Evolutionary conservation across 345 rosid species (phyloP).

Genomic region (Salix caprea): DNA sequence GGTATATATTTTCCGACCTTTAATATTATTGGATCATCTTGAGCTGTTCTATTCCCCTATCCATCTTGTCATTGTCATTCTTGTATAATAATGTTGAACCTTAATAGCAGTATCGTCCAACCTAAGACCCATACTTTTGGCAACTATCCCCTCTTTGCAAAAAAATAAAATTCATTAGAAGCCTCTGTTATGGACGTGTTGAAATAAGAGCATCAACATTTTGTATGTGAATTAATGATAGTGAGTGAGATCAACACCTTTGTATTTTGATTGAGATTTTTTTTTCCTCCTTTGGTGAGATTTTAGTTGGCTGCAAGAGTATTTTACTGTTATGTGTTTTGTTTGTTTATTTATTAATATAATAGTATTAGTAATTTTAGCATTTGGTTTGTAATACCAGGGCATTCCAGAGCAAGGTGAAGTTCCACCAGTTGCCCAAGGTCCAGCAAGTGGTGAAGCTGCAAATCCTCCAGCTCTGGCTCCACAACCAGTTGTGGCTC

Average conservation of each 20-base stretch:
- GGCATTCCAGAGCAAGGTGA: conserved; percentile 30
- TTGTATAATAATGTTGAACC: neutral
- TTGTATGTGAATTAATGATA: neutral
- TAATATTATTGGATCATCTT: neutral
- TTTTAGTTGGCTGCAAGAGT: neutral
- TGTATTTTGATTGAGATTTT: neutral
- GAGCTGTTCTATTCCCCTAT: neutral
- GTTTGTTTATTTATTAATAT: neutral
- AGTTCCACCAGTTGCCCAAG: conserved; percentile 16
- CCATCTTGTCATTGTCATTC: neutral
- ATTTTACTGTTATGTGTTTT: neutral
- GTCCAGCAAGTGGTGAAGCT: conserved; percentile 14
- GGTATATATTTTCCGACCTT: neutral
- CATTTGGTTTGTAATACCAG: conserved; percentile 1
- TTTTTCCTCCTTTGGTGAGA: neutral
- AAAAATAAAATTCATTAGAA: neutral
- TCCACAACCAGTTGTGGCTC: conserved; percentile 1
- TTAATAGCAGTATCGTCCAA: neutral
- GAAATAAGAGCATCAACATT: neutral
- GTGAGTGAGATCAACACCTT: neutral
- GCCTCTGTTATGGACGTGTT: neutral
- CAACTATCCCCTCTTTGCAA: neutral
- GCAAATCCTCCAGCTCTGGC: conserved; percentile 16
- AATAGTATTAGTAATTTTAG: neutral
- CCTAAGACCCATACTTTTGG: neutral